phyloP scores from a whole-genome alignment of 192 early-diverging fungal genomes.

The Entomortierella beljakovae region DNA sequence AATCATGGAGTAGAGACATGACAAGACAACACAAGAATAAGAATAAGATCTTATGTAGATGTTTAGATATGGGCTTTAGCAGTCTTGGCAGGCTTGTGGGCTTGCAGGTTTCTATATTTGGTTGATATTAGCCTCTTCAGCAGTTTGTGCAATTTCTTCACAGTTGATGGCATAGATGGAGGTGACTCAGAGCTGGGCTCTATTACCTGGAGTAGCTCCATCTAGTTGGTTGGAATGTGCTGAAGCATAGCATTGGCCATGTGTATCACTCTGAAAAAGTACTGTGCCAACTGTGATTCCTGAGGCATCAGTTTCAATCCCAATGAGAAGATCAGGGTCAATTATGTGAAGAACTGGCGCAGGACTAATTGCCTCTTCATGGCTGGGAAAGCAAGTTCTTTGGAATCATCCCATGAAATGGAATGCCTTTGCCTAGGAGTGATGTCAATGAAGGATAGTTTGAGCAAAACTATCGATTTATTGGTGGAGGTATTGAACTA shows the following conservation, averaged over 20 bases:
- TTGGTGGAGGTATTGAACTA: conserved; percentile 4
- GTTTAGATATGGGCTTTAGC: no score
- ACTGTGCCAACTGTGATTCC: conserved; percentile 55
- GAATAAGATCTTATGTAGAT: no score
- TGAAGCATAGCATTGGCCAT: conserved; percentile 28
- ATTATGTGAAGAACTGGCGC: conserved; percentile 40
- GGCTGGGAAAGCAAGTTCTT: conserved; percentile 28
- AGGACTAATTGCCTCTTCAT: conserved; percentile 23
- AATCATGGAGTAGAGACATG: no score
- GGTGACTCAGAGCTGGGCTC: no score
- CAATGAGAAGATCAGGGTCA: conserved; percentile 28
- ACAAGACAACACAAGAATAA: no score
- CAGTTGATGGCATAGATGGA: no score
- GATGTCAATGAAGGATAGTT: background rate
- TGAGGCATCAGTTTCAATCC: conserved; percentile 55
- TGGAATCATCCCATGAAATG: conserved; percentile 4
- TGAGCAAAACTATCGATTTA: background rate
- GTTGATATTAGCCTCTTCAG: no score
- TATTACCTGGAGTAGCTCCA: no score
- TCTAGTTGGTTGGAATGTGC: no score
- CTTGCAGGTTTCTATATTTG: no score
- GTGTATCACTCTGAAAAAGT: conserved; percentile 32
- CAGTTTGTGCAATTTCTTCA: no score
- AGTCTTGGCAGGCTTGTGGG: no score
- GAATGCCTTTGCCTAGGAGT: background rate